Percentiles rank a stretch among this genome's conserved stretches.
phyloP scores from a whole-genome alignment of 2,329 filamentous ascomycete genomes.

The Zymoseptoria passerinii region DNA sequence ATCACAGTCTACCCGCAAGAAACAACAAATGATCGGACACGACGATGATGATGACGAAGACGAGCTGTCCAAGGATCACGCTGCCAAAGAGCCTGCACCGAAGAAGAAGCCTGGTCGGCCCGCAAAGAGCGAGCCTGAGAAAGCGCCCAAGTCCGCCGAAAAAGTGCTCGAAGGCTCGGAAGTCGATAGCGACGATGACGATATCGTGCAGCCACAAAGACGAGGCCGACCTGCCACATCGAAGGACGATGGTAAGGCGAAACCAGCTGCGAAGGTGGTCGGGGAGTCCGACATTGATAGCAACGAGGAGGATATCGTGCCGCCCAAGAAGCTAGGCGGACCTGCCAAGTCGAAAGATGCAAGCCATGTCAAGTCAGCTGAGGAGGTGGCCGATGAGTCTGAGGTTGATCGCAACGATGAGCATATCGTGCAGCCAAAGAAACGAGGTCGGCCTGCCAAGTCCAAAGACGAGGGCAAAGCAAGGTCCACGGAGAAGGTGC shows the following conservation, averaged over 20 bases:
- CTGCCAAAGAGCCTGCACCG: slow-evolving; percentile 1
- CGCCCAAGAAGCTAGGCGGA: slow-evolving; percentile 8
- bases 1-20: slow-evolving; percentile 8
- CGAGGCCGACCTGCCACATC: slow-evolving; percentile 11
- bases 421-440: slow-evolving; percentile 2
- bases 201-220: slow-evolving; percentile 3
- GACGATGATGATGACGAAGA: slow-evolving; percentile 20
- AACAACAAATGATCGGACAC: slow-evolving; percentile 11
- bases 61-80: slow-evolving; percentile 16
- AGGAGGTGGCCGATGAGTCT: not conserved
- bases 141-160: not conserved
- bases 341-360: slow-evolving; percentile 6
- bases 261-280: not conserved
- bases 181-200: not conserved
- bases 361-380: not conserved
- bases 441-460: slow-evolving; percentile 11
- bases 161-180: not conserved
- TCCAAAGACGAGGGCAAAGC: slow-evolving; percentile 2
- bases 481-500: not conserved
- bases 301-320: slow-evolving; percentile 1
- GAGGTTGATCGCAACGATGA: not conserved
- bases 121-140: slow-evolving; percentile 5
- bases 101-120: slow-evolving; percentile 9
- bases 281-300: slow-evolving; percentile 1
- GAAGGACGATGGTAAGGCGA: slow-evolving; percentile 2